phyloP scores from a whole-genome alignment of 1,139 yeast species.

The Kodamaea plutei region DNA sequence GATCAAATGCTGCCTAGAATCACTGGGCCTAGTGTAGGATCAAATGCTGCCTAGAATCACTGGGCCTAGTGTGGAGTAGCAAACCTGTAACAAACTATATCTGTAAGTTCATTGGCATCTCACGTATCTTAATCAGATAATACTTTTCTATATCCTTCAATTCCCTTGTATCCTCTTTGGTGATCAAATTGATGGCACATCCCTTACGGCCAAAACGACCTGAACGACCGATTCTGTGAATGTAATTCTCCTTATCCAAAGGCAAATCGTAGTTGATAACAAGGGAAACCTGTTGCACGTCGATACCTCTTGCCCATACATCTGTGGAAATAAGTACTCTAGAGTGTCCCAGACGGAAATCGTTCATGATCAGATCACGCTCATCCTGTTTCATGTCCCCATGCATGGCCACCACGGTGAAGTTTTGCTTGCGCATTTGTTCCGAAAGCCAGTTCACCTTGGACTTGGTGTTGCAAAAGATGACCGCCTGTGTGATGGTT shows the following conservation, averaged over 20 bases:
- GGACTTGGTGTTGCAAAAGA: slow-evolving; percentile 87
- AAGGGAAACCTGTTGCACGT: slow-evolving; percentile 93
- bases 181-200: slow-evolving; percentile 84
- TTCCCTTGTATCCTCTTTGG: slow-evolving; percentile 58
- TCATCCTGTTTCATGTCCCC: slow-evolving; percentile 97
- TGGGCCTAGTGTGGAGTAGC: no score
- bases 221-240: slow-evolving; percentile 92
- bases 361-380: slow-evolving; percentile 85
- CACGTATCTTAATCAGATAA: slow-evolving; percentile 74
- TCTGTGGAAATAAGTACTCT: slow-evolving; percentile 91
- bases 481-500: slow-evolving; percentile 93
- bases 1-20: no score
- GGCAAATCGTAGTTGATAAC: slow-evolving; percentile 94
- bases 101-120: slow-evolving; percentile 71
- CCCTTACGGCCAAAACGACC: slow-evolving; percentile 97
- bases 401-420: slow-evolving; percentile 91
- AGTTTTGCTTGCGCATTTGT: slow-evolving; percentile 74
- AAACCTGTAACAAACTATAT: no score
- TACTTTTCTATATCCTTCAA: slow-evolving; percentile 70
- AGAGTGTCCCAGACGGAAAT: slow-evolving; percentile 70
- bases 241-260: slow-evolving; percentile 76
- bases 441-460: slow-evolving; percentile 89
- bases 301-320: slow-evolving; percentile 97
- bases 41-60: no score
- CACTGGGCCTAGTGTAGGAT: no score